Evolutionary conservation across 306 rosid species (phyloP).

Genomic region (Crataegus laevigata): DNA sequence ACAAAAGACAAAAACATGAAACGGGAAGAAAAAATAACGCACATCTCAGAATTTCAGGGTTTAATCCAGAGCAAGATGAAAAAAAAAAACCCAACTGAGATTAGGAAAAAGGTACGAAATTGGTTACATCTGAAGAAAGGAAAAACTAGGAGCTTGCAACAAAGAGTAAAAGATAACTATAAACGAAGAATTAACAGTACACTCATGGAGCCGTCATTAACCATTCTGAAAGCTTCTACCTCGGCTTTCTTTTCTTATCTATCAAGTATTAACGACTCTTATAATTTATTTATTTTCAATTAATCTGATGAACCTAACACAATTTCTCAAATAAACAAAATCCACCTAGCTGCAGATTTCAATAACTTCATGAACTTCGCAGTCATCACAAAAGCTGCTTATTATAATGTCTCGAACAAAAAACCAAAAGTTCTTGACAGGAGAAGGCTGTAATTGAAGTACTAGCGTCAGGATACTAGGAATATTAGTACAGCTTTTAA

Average conservation of each 20-base stretch:
- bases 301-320: background rate
- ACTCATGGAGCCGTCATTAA: background rate
- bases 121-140: background rate
- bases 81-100: background rate
- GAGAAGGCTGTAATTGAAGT: background rate
- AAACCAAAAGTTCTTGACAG: background rate
- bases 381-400: background rate
- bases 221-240: background rate
- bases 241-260: background rate
- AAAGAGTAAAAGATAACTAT: background rate
- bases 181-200: background rate
- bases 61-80: background rate
- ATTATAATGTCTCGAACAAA: background rate
- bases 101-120: too few species aligned
- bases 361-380: background rate
- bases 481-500: background rate
- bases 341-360: background rate
- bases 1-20: background rate
- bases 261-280: background rate
- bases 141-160: background rate
- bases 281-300: background rate
- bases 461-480: background rate
- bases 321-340: background rate
- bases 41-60: background rate
- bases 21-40: background rate